Percentiles rank a stretch among this genome's conserved stretches.
phyloP scores from a whole-genome alignment of 2,329 filamentous ascomycete genomes.

The Ambrosiella beaveri region DNA sequence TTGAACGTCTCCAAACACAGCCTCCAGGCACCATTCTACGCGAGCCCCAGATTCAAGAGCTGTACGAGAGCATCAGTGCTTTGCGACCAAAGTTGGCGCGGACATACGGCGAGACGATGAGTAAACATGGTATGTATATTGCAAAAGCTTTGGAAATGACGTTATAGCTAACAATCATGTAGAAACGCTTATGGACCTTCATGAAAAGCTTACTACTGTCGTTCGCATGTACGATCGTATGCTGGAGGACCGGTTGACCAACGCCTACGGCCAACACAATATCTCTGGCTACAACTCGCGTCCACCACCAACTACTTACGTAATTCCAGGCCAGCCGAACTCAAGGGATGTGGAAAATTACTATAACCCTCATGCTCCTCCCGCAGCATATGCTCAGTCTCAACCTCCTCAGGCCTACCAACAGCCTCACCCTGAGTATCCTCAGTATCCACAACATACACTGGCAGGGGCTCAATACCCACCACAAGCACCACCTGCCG shows the following conservation, averaged over 20 bases:
- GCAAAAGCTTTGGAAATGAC: neutral
- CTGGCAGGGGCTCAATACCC: slow-evolving; percentile 13
- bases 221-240: slow-evolving; percentile 96
- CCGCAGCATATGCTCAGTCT: neutral
- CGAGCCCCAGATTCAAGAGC: slow-evolving; percentile 92
- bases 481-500: slow-evolving; percentile 17
- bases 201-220: slow-evolving; percentile 87
- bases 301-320: slow-evolving; percentile 33
- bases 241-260: slow-evolving; percentile 87
- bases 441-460: slow-evolving; percentile 21
- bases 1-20: slow-evolving; percentile 87
- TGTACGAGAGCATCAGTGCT: slow-evolving; percentile 93
- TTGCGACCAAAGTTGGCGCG: slow-evolving; percentile 83
- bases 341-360: slow-evolving; percentile 53
- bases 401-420: slow-evolving; percentile 1
- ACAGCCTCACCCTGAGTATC: slow-evolving; percentile 12
- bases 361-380: slow-evolving; percentile 40
- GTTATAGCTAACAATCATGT: neutral
- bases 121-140: slow-evolving; percentile 65
- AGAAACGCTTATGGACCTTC: slow-evolving; percentile 87
- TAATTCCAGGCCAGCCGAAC: slow-evolving; percentile 29
- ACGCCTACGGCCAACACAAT: slow-evolving; percentile 71
- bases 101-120: slow-evolving; percentile 98
- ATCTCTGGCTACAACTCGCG: slow-evolving; percentile 41
- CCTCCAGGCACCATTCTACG: slow-evolving; percentile 89